Base-by-base conservation (phyloP, 202 grass and related monocot species). In the Elaeis oleifera region DNA sequence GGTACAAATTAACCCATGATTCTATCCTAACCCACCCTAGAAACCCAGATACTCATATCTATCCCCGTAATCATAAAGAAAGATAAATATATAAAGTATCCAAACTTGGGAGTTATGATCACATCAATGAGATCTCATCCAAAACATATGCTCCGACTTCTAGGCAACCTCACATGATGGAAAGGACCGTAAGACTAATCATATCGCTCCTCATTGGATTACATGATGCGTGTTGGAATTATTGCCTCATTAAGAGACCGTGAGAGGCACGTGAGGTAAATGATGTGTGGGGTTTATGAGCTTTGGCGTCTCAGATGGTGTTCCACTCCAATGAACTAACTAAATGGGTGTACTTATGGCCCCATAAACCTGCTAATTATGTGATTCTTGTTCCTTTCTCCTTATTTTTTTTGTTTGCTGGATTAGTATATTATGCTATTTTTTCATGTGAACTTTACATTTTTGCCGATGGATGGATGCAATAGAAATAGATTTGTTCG, bases 61-160 rank as follows among this genome's bases (percentile, higher is more conserved):
- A 36, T 17, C 58, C 16, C 36, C 57, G 59, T 31, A 77, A 53
- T 59, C 23, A 28, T 25, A 13, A 58, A 11, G 19, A 55, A 55
- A 18, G 11, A 3, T 55, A 22, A 55, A 55, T 22, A 8, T 18
- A 55, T 22, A 19, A 22, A 1, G 53, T 11, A 19, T 19, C 18
- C 53, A 55, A 18, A 55, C 53, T 22, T 55, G 3, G 18, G 5
- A 55, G 54, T 23, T 56, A 21, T 56, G 20, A 23, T 56, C 54
- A 23, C 18, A 21, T 56, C 54, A 23, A 56, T 14, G 53, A 55
- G 21, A 22, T 19, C 21, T 19, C n/a, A 18, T 19, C 21, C 0
- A 9, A 55, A 55, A 56, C 11, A 56, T 21, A 23, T 56, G 9
- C 9, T 7, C 5, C 54, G 13, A 56, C 19, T 23, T 23, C 54